Conservation (phyloP, 1,284 basidiomycete species). For the Marasmius tenuissimus region DNA sequence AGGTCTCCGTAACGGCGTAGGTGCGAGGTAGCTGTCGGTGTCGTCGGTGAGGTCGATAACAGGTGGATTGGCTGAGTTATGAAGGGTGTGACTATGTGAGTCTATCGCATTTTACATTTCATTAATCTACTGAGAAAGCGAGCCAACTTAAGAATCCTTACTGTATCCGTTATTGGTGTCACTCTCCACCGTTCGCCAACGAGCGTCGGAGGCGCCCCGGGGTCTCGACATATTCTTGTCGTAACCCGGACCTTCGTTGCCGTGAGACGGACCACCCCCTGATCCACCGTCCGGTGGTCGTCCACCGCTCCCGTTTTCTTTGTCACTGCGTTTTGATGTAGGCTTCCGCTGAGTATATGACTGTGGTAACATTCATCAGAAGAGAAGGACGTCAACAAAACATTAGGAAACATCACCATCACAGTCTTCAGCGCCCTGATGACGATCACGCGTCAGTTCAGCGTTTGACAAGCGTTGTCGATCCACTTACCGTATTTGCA, state of each 20-base stretch:
- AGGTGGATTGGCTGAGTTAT: neutral
- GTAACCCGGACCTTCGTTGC: constrained; percentile 7
- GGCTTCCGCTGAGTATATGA: constrained; percentile 62
- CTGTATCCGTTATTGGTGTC: constrained; percentile 15
- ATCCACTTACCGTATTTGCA: constrained; percentile 77
- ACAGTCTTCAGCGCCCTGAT: constrained; percentile 71
- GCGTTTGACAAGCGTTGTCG: neutral
- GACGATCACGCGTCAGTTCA: constrained; percentile 7
- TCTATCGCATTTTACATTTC: neutral
- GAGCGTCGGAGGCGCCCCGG: constrained; percentile 42
- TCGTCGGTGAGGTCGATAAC: neutral
- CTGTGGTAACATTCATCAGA: constrained; percentile 29
- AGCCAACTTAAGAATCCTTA: constrained; percentile 4
- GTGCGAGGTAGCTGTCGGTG: neutral
- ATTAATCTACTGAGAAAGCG: neutral
- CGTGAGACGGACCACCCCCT: constrained; percentile 11
- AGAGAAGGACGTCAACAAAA: neutral
- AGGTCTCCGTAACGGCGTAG: constrained; percentile 6
- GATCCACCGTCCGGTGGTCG: constrained; percentile 37
- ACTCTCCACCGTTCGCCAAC: constrained; percentile 28
- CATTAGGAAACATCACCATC: constrained; percentile 49
- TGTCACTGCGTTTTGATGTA: constrained; percentile 53
- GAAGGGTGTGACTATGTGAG: neutral
- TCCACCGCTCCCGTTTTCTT: constrained; percentile 48
- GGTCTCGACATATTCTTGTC: constrained; percentile 24